Evolutionary conservation across 768 basidiomycete species (phyloP).

Genomic region (Rhizopogon vesiculosus): DNA sequence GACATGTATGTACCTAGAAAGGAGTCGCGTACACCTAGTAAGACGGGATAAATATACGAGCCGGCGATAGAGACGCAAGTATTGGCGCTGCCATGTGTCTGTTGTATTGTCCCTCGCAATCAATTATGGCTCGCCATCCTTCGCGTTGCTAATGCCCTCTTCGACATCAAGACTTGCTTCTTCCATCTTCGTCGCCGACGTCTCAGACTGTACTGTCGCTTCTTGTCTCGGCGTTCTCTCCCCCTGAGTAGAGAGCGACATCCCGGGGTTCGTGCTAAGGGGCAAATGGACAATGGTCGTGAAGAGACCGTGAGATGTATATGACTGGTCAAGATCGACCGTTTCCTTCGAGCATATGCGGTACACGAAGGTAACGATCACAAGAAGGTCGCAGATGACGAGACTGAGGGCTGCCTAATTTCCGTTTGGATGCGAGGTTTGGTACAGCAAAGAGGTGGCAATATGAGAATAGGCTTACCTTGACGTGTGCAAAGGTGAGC

Average conservation of each 20-base stretch:
- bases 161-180: neutral
- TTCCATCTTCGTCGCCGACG: neutral
- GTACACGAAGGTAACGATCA: conserved; percentile 18
- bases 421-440: neutral
- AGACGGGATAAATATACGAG: too few relatives aligned
- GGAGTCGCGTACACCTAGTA: too few relatives aligned
- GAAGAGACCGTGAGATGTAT: neutral
- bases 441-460: neutral
- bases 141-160: neutral
- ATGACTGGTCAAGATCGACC: conserved; percentile 2
- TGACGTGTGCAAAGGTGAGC: conserved; percentile 18
- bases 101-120: neutral
- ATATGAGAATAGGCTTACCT: conserved; percentile 11
- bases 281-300: neutral
- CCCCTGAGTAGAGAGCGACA: neutral
- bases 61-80: too few relatives aligned
- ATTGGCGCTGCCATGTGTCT: neutral
- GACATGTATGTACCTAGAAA: too few relatives aligned
- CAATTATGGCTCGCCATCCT: neutral
- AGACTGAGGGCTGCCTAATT: conserved; percentile 17
- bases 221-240: neutral
- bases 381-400: conserved; percentile 22
- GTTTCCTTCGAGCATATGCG: conserved; percentile 5
- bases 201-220: neutral
- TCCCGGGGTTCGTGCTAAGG: neutral